Conservation (phyloP, 108 stramenopile species). For the Epithemia pelagica region DNA sequence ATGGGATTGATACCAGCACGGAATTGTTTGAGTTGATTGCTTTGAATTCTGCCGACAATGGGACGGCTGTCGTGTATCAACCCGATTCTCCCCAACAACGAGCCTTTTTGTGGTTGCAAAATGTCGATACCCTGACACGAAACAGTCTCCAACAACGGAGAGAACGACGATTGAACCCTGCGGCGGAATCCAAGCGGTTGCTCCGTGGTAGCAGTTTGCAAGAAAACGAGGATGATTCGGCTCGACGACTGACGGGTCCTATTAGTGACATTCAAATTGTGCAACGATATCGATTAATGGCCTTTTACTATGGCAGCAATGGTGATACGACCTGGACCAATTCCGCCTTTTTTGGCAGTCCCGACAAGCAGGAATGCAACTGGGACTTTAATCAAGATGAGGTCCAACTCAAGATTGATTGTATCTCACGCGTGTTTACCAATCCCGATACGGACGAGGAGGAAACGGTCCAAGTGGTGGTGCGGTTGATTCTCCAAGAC, state of each 20-base stretch:
- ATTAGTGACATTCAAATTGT: background rate
- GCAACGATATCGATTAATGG: conserved; percentile 27
- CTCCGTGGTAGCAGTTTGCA: background rate
- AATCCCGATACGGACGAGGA: too few relatives aligned
- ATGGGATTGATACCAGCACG: too few relatives aligned
- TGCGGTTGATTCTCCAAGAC: too few relatives aligned
- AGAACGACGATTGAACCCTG: background rate
- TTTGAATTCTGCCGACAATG: background rate
- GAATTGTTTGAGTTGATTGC: background rate
- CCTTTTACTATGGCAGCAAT: conserved; percentile 20
- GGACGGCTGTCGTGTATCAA: background rate
- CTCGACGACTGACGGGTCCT: background rate
- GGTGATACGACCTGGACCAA: conserved; percentile 6
- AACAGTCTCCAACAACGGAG: background rate
- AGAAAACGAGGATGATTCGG: background rate
- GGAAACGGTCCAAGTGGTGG: too few relatives aligned
- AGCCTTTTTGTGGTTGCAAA: background rate
- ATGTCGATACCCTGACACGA: background rate
- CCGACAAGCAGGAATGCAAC: background rate
- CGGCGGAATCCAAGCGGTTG: background rate
- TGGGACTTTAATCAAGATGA: conserved; percentile 9
- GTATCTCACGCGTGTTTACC: too few relatives aligned
- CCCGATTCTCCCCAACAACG: background rate
- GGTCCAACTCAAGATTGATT: background rate
- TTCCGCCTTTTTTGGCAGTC: background rate